Evolutionary conservation across 2,329 filamentous ascomycete genomes (phyloP).

Genomic region (Thelonectria rubi): DNA sequence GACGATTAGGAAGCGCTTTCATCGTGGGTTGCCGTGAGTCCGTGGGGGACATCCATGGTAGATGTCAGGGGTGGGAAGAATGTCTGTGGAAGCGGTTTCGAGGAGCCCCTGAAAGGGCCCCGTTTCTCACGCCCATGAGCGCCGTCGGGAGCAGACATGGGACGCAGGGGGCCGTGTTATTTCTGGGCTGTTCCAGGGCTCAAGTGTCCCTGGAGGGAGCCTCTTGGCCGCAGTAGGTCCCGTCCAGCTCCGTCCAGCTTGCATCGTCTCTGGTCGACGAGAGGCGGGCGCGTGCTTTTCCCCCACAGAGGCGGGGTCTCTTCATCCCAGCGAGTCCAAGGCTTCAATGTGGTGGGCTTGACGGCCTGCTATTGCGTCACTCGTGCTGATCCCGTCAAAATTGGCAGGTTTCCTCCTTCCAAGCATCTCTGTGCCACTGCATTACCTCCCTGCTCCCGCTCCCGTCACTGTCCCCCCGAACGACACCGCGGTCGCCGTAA

Average conservation of each 20-base stretch:
- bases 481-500: constrained; percentile 8
- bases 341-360: constrained; percentile 28
- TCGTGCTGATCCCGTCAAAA: constrained; percentile 42
- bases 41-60: background rate
- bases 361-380: constrained; percentile 47
- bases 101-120: background rate
- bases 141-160: background rate
- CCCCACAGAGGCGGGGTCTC: constrained; percentile 13
- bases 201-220: background rate
- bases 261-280: constrained; percentile 12
- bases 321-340: constrained; percentile 25
- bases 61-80: background rate
- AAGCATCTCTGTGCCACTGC: constrained; percentile 22
- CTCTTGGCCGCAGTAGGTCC: background rate
- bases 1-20: background rate
- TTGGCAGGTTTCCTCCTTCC: constrained; percentile 37
- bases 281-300: constrained; percentile 2
- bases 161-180: background rate
- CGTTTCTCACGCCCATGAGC: background rate
- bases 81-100: background rate
- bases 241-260: background rate
- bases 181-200: background rate
- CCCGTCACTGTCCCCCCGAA: background rate
- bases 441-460: constrained; percentile 6
- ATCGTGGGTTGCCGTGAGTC: background rate